Base-by-base conservation (phyloP, 108 stramenopile species). In the Aurantiochytrium sp. region DNA sequence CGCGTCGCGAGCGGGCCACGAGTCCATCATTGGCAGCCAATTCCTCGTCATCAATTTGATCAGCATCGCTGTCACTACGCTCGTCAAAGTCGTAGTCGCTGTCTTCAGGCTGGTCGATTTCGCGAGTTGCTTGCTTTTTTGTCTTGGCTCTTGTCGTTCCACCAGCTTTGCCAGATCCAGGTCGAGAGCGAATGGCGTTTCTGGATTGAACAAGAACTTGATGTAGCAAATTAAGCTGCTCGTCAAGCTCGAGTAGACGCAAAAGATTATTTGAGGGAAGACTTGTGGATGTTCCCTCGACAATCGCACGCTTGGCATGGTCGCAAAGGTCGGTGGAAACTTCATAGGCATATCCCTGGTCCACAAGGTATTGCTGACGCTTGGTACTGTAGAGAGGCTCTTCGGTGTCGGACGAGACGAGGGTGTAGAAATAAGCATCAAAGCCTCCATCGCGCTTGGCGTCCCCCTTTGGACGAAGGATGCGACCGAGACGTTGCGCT, bases 281-380 rank as follows among this genome's bases (percentile, higher is more conserved):
- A 8, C 51, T 0, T 2, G 49, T 16, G n/a, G 12, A 18, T 12
- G 76, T 12, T 12, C 51, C 51, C 10, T 47, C 49, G 25, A 47
- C 25, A 12, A 83, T 43, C 1, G 45, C 76, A 6, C 16, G 16
- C 76, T 96, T 92, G 6, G 96, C 96, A 59, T 90, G 90, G 72
- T 96, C 96, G 43, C 92, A 93, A 5, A 98, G 92, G 60, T 96
- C 96, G n/a, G 96, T 97, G 28, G 97, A 95, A 64, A 99, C 98
- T 93, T 99, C 99, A 96, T 98, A 99, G n/a, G 99, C 98, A 91
- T 99, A 99, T 44, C 99, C 99, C 92, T 99, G 99, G 92, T 99
- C 98, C 58, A 99, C 97, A 55, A 99, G 93, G 90, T 99, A 99
- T 90, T 99, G 97, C 90, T 99, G 98, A 23, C 99, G 95, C 90